Conservation (phyloP, 1,284 basidiomycete species). For the Chiua sp. region DNA sequence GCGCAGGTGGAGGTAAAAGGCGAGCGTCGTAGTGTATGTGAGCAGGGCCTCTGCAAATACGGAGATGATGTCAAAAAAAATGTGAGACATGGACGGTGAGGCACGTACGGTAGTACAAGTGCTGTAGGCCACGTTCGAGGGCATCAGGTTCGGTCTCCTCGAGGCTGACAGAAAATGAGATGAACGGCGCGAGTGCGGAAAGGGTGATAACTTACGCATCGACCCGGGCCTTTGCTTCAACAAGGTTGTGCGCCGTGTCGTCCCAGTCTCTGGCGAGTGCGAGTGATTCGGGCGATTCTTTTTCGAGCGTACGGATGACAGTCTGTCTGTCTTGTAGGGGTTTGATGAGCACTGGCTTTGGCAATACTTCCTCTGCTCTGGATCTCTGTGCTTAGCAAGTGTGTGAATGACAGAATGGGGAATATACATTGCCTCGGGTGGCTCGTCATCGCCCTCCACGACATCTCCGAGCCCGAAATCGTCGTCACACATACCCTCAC, state of each 20-base stretch:
- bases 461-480: conserved; percentile 88
- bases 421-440: conserved; percentile 46
- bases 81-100: background rate
- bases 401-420: background rate
- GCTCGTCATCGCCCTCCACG: conserved; percentile 45
- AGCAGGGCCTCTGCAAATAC: conserved; percentile 75
- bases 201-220: conserved; percentile 50
- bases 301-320: conserved; percentile 78
- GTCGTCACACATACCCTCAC: conserved; percentile 74
- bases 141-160: conserved; percentile 52
- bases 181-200: background rate
- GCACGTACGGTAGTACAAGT: conserved; percentile 77
- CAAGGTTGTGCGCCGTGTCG: conserved; percentile 61
- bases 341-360: conserved; percentile 27
- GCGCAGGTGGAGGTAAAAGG: conserved; percentile 93
- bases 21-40: conserved; percentile 90
- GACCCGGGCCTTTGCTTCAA: conserved; percentile 59
- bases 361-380: conserved; percentile 43
- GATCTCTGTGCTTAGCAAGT: conserved; percentile 12
- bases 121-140: conserved; percentile 66
- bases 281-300: conserved; percentile 79
- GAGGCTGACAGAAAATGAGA: conserved; percentile 44
- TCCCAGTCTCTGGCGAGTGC: conserved; percentile 81
- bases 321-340: conserved; percentile 65
- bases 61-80: conserved; percentile 4